Evolutionary conservation across 2,329 filamentous ascomycete species (phyloP).

Genomic region (Penicillium concentricum): DNA sequence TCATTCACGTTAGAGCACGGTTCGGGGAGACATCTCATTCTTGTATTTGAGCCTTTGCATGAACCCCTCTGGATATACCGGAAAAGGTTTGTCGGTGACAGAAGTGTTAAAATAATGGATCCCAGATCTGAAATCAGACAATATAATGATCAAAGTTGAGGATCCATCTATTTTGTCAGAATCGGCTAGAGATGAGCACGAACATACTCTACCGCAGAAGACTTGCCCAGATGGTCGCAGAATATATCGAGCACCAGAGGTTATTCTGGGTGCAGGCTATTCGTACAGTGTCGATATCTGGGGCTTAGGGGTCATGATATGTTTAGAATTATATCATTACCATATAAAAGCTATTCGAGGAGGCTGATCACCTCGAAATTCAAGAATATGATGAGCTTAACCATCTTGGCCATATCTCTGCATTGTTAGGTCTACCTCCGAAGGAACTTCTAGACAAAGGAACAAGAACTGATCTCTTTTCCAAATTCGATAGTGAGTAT

Average conservation of each 20-base stretch:
- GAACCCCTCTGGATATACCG: background rate
- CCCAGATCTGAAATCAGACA: slow-evolving; percentile 34
- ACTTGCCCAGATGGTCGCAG: slow-evolving; percentile 27
- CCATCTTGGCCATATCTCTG: slow-evolving; percentile 35
- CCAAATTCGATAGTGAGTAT: slow-evolving; percentile 4
- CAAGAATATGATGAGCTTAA: slow-evolving; percentile 25
- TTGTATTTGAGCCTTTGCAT: background rate
- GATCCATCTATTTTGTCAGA: slow-evolving; percentile 25
- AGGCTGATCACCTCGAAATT: slow-evolving; percentile 19
- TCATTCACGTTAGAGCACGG: background rate
- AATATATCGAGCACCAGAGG: slow-evolving; percentile 41
- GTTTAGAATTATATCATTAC: background rate
- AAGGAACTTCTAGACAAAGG: slow-evolving; percentile 27
- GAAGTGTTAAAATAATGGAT: background rate
- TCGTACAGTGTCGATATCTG: slow-evolving; percentile 41
- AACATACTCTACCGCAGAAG: slow-evolving; percentile 33
- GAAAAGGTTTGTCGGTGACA: background rate
- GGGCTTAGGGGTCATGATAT: slow-evolving; percentile 39
- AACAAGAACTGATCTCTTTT: slow-evolving; percentile 14
- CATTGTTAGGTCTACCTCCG: slow-evolving; percentile 28
- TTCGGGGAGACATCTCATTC: background rate
- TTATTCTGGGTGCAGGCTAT: slow-evolving; percentile 34
- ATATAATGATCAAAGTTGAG: slow-evolving; percentile 36
- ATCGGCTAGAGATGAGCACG: slow-evolving; percentile 26
- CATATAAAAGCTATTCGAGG: slow-evolving; percentile 23